Evolutionary conservation across 441 rosid genomes (phyloP), one percentile per base, ranked within the genome.

Genomic region (Populus hybrid): DNA sequence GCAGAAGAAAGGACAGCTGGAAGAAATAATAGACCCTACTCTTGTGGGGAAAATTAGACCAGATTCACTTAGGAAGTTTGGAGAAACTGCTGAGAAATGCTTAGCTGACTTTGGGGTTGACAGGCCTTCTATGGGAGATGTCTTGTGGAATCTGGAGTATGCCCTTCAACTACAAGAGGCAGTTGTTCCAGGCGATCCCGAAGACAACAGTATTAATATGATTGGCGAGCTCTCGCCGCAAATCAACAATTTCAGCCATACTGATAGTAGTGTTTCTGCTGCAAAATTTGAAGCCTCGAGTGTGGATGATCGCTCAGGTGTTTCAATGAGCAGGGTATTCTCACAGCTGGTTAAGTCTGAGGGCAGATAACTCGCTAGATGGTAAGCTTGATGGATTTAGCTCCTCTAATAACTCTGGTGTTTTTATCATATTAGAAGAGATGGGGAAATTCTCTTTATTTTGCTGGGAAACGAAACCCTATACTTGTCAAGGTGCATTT

Each of bases 271-370:
- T 23, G 81, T 80, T 76, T 79, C 88, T 10, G 82, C 77, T 1
- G 79, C 79, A 16, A 82, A 78, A 78, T 85, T 84, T 24, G 90
- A 87, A 67, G 85, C 78, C 26, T 85, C 93, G n/a, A 81, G 84
- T 64, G 87, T 75, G 5, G 86, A 93, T 34, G 95, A 92, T 78
- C 78, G 86, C 64, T 94, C 98, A 0, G 92, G 91, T 46, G 86
- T 89, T 80, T 94, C 98, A 20, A 92, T 93, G 97, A 95, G 97
- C 80, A 88, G 82, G 81, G 99, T 93, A 6, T 93, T 95, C 88
- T 95, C 99, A 1, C 99, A 95, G 77, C 89, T 95, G 50, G 90
- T 92, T 79, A 95, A 95, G 83, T 92, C 98, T 0, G 99, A 93
- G 82, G 99, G 98, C 69, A 87, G 98, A 80, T 94, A 82, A 88